Percentiles rank a stretch among this genome's conserved stretches.
phyloP scores from a whole-genome alignment of 768 basidiomycete genomes.

The Pulveroboletus sp. region DNA sequence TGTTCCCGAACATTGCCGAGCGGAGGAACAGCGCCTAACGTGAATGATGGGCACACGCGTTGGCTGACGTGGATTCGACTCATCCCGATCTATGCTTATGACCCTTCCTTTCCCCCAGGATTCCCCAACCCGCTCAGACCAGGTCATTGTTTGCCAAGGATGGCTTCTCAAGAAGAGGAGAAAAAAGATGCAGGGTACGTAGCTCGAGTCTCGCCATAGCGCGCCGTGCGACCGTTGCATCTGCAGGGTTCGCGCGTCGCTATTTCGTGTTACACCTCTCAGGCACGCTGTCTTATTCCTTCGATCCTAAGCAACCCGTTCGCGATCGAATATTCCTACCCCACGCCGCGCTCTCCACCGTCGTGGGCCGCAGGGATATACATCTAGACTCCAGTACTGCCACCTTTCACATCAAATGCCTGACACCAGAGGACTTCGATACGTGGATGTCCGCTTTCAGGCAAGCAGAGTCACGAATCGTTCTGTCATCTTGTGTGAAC shows the following conservation, averaged over 20 bases:
- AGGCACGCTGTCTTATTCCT: constrained; percentile 70
- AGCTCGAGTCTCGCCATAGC: not conserved
- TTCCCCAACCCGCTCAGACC: constrained; percentile 3
- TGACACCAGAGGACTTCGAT: constrained; percentile 66
- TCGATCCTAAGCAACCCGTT: constrained; percentile 65
- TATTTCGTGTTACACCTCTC: constrained; percentile 70
- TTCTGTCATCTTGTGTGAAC: constrained; percentile 17
- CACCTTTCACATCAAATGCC: constrained; percentile 80
- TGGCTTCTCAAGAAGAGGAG: constrained; percentile 85
- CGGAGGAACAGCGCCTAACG: no score
- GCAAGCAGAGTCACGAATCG: constrained; percentile 34
- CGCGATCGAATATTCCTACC: constrained; percentile 66
- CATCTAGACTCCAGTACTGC: constrained; percentile 73
- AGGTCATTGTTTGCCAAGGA: constrained; percentile 53
- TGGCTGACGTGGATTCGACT: constrained; percentile 1
- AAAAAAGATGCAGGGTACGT: constrained; percentile 81
- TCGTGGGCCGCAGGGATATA: constrained; percentile 70
- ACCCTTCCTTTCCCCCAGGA: constrained; percentile 10
- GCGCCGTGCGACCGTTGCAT: not conserved
- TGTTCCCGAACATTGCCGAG: constrained; percentile 11
- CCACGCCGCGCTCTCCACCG: constrained; percentile 74
- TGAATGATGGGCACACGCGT: no score
- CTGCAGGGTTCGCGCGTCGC: constrained; percentile 75
- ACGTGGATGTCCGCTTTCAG: constrained; percentile 74
- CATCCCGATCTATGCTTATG: constrained; percentile 6